phyloP scores from a whole-genome alignment of 108 stramenopile genomes.

The Cyclotella cryptica region DNA sequence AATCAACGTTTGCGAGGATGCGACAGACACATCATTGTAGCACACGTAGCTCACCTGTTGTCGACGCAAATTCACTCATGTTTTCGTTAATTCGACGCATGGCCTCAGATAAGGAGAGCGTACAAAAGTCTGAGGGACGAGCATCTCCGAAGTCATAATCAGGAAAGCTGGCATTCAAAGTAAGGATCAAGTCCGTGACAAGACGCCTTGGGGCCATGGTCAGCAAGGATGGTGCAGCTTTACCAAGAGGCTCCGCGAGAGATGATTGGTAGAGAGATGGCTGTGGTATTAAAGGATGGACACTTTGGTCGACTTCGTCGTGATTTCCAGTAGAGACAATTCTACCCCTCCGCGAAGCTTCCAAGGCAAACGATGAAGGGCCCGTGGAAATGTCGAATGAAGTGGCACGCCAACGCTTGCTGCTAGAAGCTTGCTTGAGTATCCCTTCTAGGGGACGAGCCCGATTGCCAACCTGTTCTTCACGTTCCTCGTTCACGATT shows the following conservation, averaged over 20 bases:
- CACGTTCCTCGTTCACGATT: slow-evolving; percentile 2
- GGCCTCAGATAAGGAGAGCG: slow-evolving; percentile 58
- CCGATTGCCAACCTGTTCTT: slow-evolving; percentile 17
- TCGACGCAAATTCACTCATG: slow-evolving; percentile 66
- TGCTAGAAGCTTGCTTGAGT: slow-evolving; percentile 35
- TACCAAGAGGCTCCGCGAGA: slow-evolving; percentile 34
- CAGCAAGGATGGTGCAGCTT: slow-evolving; percentile 67
- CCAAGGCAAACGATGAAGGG: slow-evolving; percentile 23
- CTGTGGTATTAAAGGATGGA: slow-evolving; percentile 52
- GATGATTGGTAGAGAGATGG: slow-evolving; percentile 57
- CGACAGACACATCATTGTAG: background rate
- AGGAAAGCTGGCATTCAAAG: slow-evolving; percentile 92
- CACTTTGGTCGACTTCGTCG: slow-evolving; percentile 34
- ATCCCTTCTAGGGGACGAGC: slow-evolving; percentile 37
- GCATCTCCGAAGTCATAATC: slow-evolving; percentile 93
- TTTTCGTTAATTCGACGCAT: slow-evolving; percentile 72
- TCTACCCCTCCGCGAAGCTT: slow-evolving; percentile 13
- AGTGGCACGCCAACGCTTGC: slow-evolving; percentile 47
- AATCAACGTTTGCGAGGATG: background rate
- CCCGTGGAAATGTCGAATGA: slow-evolving; percentile 53
- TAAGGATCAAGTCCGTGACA: slow-evolving; percentile 92
- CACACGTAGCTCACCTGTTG: slow-evolving; percentile 27
- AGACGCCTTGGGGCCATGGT: slow-evolving; percentile 82
- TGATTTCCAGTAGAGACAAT: slow-evolving; percentile 8
- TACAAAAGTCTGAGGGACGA: slow-evolving; percentile 81